Evolutionary conservation across 495 filamentous ascomycete species (phyloP).

Genomic region (Penicillium manginii): DNA sequence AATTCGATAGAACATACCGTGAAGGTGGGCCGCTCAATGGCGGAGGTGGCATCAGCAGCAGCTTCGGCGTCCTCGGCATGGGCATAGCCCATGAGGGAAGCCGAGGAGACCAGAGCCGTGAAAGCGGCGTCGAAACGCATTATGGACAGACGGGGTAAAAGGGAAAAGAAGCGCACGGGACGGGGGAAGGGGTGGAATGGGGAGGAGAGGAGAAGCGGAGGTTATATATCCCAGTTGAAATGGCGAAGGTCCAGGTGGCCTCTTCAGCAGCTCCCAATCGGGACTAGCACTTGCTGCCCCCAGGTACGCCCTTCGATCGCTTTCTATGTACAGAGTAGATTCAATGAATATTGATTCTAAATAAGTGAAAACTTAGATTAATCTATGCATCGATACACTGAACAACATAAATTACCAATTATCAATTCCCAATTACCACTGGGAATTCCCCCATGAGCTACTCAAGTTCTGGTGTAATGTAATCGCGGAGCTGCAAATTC

Average conservation of each 20-base stretch:
- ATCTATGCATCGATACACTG: too few species aligned
- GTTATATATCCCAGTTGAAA: slow-evolving; percentile 37
- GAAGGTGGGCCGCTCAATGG: slow-evolving; percentile 76
- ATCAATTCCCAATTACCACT: too few species aligned
- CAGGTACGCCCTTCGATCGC: slow-evolving; percentile 27
- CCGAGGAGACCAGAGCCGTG: slow-evolving; percentile 67
- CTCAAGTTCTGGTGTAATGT: too few species aligned
- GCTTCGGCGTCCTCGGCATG: slow-evolving; percentile 73
- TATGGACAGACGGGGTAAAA: slow-evolving; percentile 42
- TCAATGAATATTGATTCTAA: too few species aligned
- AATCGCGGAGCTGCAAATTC: background rate
- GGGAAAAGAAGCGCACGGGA: slow-evolving; percentile 24
- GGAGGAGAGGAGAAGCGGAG: slow-evolving; percentile 27
- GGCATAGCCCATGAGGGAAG: slow-evolving; percentile 71
- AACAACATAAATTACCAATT: too few species aligned
- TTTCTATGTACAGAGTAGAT: slow-evolving; percentile 12
- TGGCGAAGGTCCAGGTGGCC: slow-evolving; percentile 50
- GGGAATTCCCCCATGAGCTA: too few species aligned
- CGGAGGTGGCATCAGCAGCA: slow-evolving; percentile 52
- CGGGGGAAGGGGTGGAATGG: slow-evolving; percentile 22
- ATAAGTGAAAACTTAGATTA: too few species aligned
- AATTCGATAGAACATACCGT: slow-evolving; percentile 64
- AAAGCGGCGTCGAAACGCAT: slow-evolving; percentile 79
- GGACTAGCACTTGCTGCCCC: slow-evolving; percentile 31
- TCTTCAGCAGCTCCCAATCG: slow-evolving; percentile 42